These are phyloP conservation scores for Lipomyces yarrowii DNA, from an alignment of 1,139 yeast species.

Conservation along the genomic window DNA sequence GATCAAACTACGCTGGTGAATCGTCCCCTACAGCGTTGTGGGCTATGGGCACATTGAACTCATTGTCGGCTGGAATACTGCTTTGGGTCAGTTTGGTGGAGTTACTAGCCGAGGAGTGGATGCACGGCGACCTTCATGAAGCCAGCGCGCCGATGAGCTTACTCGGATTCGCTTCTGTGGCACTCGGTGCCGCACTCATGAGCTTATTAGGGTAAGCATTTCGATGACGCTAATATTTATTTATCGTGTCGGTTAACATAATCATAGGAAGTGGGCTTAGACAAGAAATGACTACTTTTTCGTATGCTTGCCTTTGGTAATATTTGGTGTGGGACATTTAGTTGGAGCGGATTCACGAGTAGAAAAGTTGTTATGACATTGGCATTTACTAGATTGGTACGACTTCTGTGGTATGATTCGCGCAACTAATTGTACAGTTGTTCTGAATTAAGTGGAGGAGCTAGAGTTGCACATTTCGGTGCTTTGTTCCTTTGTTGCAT, in stretches of 20 bases:
- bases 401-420: not conserved
- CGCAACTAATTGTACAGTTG: not conserved
- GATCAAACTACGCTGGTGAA: slow-evolving; percentile 51
- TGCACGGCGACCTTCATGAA: slow-evolving; percentile 53
- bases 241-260: not conserved
- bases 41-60: slow-evolving; percentile 77
- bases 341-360: not conserved
- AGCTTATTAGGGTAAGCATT: slow-evolving; percentile 38
- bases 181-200: slow-evolving; percentile 39
- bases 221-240: not conserved
- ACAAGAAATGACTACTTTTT: not conserved
- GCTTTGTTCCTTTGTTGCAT: not conserved
- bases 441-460: not conserved
- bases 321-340: not conserved
- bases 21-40: slow-evolving; percentile 63
- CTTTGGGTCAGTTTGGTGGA: slow-evolving; percentile 86
- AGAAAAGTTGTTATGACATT: not conserved
- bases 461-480: not conserved
- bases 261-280: not conserved
- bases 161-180: slow-evolving; percentile 22
- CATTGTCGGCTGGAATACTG: slow-evolving; percentile 83
- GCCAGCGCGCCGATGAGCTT: slow-evolving; percentile 17
- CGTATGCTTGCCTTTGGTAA: not conserved
- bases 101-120: slow-evolving; percentile 84
- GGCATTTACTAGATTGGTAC: not conserved